Evolutionary conservation across 1,139 yeast species (phyloP), one percentile per base, ranked within the genome.

Genomic region (Zygosaccharomyces sapae): DNA sequence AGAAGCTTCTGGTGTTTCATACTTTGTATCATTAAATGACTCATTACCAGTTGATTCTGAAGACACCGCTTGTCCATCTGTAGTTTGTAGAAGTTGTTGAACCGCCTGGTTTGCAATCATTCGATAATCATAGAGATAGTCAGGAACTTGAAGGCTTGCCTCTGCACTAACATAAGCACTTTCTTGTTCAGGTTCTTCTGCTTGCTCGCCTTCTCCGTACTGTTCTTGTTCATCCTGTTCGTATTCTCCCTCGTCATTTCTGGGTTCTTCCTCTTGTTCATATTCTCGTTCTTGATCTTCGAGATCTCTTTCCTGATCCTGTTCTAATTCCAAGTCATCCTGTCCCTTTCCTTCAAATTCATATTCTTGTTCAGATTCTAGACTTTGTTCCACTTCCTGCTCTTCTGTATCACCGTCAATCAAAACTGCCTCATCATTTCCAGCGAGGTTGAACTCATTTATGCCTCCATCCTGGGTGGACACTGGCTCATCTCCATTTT

Each of bases 51-150:
- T 13, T 10, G 16, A 20, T 25, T n/a, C 12, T 7, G 35, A 24
- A 16, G 31, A 33, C 13, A 16, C 45, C 5, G 19, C 18, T 10
- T 38, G 27, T 13, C 22, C 35, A 13, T 39, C 10, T n/a, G 2
- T 13, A 19, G 42, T 7, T 7, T 18, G 38, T 41, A 33, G 13
- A 10, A 27, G 3, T 7, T 29, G 41, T 12, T 34, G 38, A 13
- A 44, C 24, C 29, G 43, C 44, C 24, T 45, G 47, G 27, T 44
- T 43, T 2, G 54, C 54, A 33, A 51, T 49, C 4, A 33, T 41
- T 24, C 36, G 40, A 31, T 43, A 47, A 30, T 51, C 45, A 24
- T 38, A 43, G 3, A 41, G 25, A 35, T 47, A 41, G 3, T 31
- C 27, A 4, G 41, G 38, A 12, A 38, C 41, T 13, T 43, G 44